Conservation (phyloP, 768 basidiomycete species). For the Xerocomus spinulosus region DNA sequence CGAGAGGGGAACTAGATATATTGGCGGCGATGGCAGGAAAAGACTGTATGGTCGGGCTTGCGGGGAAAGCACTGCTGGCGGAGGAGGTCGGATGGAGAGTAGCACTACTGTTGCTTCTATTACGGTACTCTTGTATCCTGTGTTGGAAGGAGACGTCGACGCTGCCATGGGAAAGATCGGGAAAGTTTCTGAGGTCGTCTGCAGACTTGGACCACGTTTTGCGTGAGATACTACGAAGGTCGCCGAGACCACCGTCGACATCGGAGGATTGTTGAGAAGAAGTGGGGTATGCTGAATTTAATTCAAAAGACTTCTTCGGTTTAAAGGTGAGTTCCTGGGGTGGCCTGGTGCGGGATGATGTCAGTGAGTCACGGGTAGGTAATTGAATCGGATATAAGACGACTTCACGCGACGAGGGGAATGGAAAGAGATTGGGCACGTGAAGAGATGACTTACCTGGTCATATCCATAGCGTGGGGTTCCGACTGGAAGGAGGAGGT, state of each 20-base stretch:
- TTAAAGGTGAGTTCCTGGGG: constrained; percentile 57
- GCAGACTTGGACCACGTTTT: constrained; percentile 77
- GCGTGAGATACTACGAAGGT: constrained; percentile 64
- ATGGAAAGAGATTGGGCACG: not conserved
- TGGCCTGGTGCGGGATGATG: constrained; percentile 42
- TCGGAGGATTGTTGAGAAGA: constrained; percentile 31
- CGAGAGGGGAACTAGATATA: constrained; percentile 20
- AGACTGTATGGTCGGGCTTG: constrained; percentile 37
- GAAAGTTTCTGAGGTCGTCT: constrained; percentile 67
- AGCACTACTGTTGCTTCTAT: constrained; percentile 52
- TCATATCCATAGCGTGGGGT: constrained; percentile 43
- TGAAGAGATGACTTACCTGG: constrained; percentile 43
- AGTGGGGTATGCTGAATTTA: constrained; percentile 31
- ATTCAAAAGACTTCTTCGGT: constrained; percentile 42
- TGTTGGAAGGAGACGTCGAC: constrained; percentile 53
- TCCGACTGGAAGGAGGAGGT: constrained; percentile 40
- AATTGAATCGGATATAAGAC: constrained; percentile 1
- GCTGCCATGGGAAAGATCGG: constrained; percentile 31
- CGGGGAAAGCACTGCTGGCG: constrained; percentile 22
- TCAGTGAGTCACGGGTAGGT: constrained; percentile 15
- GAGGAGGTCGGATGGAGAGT: constrained; percentile 40
- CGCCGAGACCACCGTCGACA: constrained; percentile 45
- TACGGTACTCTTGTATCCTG: constrained; percentile 61
- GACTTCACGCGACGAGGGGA: constrained; percentile 4
- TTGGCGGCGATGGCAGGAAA: constrained; percentile 35